These are phyloP conservation scores for Phytophthora ohioensis DNA, from an alignment of 352 stramenopile genomes.

Conservation along the genomic window DNA sequence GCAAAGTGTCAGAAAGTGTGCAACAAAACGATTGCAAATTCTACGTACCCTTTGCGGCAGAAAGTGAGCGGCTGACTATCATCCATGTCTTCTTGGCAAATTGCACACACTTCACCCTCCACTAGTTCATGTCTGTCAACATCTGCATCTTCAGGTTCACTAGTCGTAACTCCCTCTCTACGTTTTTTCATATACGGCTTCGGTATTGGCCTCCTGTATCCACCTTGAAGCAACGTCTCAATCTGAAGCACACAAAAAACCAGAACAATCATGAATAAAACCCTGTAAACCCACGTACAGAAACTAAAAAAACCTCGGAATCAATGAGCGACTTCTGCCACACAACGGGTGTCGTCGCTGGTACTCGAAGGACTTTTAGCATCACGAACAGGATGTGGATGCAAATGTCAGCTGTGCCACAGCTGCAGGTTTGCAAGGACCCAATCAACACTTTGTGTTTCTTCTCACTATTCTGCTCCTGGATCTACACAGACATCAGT, in stretches of 20 bases:
- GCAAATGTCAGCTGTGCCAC: constrained; percentile 78
- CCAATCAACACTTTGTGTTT: constrained; percentile 87
- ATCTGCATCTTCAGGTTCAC: constrained; percentile 33
- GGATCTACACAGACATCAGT: constrained; percentile 47
- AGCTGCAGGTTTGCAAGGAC: constrained; percentile 75
- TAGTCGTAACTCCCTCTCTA: constrained; percentile 26
- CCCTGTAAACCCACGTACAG: background rate
- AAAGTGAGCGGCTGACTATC: constrained; percentile 68
- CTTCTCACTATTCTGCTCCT: constrained; percentile 76
- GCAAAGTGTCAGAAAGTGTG: constrained; percentile 1
- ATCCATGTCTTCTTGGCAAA: constrained; percentile 88
- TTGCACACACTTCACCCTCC: constrained; percentile 82
- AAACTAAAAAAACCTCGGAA: constrained; percentile 56
- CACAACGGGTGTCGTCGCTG: constrained; percentile 68
- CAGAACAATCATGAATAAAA: background rate
- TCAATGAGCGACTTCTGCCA: constrained; percentile 90
- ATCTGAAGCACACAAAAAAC: constrained; percentile 42
- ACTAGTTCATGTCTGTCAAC: constrained; percentile 67
- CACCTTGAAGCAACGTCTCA: constrained; percentile 67
- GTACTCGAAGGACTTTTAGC: constrained; percentile 85
- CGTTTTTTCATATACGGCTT: constrained; percentile 60
- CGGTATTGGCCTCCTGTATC: constrained; percentile 48
- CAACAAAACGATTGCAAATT: constrained; percentile 42
- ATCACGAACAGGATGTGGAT: constrained; percentile 90
- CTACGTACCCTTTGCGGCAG: constrained; percentile 76